Conservation (phyloP, 192 early-diverging fungal species). For the Pilobolus umbonatus region DNA sequence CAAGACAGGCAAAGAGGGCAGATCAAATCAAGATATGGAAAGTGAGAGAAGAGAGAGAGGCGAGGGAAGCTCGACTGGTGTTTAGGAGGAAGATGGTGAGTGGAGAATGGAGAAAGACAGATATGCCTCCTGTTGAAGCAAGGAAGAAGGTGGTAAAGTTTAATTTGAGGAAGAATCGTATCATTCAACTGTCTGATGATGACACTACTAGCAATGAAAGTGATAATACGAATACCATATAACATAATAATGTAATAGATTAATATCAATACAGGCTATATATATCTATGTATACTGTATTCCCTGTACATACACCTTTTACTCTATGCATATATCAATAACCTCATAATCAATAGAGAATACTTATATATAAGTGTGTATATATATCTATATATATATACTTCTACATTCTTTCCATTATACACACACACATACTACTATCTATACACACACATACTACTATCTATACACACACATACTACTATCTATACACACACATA, state of each 20-base stretch:
- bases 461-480: no score
- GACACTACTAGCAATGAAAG: no score
- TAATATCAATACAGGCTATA: not conserved
- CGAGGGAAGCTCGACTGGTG: conserved; percentile 13
- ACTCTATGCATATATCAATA: no score
- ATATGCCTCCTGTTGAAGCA: not conserved
- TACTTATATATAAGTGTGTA: no score
- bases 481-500: no score
- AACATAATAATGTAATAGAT: not conserved
- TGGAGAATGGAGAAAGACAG: not conserved
- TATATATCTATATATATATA: no score
- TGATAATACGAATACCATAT: not conserved
- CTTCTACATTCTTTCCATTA: no score
- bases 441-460: no score
- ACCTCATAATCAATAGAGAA: no score
- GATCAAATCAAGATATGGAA: conserved; percentile 34
- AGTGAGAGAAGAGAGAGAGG: conserved; percentile 32
- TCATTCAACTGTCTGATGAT: conserved; percentile 7
- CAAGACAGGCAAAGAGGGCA: conserved; percentile 20
- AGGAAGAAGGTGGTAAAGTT: conserved; percentile 24
- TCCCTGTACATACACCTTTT: no score
- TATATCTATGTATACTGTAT: conserved; percentile 30
- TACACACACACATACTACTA: no score
- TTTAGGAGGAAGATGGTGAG: conserved; percentile 8
- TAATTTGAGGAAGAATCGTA: conserved; percentile 24